Base-by-base conservation (phyloP, 1,139 yeast species). In the Saccharomyces hybrid region DNA sequence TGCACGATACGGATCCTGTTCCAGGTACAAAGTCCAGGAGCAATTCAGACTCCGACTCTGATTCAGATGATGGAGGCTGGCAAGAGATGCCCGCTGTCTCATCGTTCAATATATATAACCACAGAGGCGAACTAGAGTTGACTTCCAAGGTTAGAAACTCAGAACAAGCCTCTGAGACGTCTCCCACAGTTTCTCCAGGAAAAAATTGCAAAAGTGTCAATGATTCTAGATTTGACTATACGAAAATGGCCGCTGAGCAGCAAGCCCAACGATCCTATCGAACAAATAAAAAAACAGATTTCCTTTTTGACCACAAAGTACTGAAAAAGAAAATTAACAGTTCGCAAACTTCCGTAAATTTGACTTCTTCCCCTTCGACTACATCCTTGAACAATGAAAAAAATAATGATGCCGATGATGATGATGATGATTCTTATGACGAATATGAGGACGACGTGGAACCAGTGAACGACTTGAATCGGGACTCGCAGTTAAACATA, bases 171-270 rank as follows among this genome's bases (percentile, higher is more conserved):
- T 58, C 63, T 46, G 50, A 59, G 25, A 49, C 53, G 23, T 46
- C 58, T 52, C 54, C 42, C 52, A 54, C 49, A 55, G 53, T 44
- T 53, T 49, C 26, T 51, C 49, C 20, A 31, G 50, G 32, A 16
- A 32, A 42, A 26, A 47, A 42, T 11, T 52, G 49, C 31, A 56
- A 53, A 13, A 60, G 59, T 27, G 57, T 61, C 32, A 60, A 66
- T 28, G 73, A 71, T 2, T 70, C 73, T 0, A 70, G 64, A 57
- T 73, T 76, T 54, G 97, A 96, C 0, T 93, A 95, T 66, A 93
- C 99, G 1, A 84, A 95, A 62, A 86, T 95, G 11, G 90, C 91
- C 46, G 87, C 86, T 2, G 96, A 90, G 62, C 85, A 81, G 56
- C 98, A 93, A 66, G 95, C 95, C 41, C 85, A 84, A 27, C 82